Conservation (phyloP, 768 basidiomycete genomes). For the Pleurotus djamor region DNA sequence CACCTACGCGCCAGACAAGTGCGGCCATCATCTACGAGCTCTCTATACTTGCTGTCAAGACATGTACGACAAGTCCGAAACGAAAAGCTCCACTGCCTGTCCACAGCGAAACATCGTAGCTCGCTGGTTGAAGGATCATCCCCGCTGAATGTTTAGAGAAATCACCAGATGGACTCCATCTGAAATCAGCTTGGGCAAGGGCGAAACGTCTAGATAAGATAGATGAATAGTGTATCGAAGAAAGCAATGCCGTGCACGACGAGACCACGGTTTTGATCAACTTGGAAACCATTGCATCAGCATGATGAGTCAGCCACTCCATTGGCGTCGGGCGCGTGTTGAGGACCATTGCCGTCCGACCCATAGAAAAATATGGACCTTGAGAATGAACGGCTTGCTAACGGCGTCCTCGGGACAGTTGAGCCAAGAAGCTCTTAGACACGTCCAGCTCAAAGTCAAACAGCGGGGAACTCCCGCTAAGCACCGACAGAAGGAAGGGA, state of each 20-base stretch:
- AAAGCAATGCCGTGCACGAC: background rate
- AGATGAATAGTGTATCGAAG: conserved; percentile 5
- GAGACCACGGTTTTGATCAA: background rate
- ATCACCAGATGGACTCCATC: background rate
- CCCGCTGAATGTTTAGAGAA: conserved; percentile 10
- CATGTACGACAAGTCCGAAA: conserved; percentile 44
- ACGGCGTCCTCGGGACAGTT: too few species aligned
- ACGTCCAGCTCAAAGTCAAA: too few species aligned
- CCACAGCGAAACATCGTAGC: conserved; percentile 50
- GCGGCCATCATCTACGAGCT: conserved; percentile 44
- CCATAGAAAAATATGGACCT: too few species aligned
- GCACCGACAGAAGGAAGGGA: too few species aligned
- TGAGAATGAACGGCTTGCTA: too few species aligned
- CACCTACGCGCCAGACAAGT: conserved; percentile 64
- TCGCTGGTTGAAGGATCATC: conserved; percentile 59
- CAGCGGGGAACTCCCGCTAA: too few species aligned
- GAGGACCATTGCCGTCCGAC: too few species aligned
- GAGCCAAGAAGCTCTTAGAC: too few species aligned
- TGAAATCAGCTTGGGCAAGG: background rate
- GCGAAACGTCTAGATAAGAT: background rate
- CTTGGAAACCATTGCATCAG: too few species aligned
- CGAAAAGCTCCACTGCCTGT: conserved; percentile 55
- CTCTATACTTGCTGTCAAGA: conserved; percentile 62
- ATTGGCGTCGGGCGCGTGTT: too few species aligned
- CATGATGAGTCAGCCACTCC: too few species aligned